Evolutionary conservation across 2,329 filamentous ascomycete genomes (phyloP).

Genomic region (Rhinocladiella mackenziei): DNA sequence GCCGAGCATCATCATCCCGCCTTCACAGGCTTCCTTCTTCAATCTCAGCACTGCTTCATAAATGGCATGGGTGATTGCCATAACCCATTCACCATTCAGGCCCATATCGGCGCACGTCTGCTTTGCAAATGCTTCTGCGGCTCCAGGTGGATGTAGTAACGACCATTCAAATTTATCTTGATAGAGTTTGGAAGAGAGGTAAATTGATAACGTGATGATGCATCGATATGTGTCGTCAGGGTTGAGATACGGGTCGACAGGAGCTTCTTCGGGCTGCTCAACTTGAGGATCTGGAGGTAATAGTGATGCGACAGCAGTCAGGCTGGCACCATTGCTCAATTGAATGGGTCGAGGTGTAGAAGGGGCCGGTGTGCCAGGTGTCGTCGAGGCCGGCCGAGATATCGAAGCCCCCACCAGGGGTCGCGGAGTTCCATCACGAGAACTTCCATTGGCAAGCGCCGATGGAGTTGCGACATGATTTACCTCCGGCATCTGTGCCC

Average conservation of each 20-base stretch:
- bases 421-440: slow-evolving; percentile 51
- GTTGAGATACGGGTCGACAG: slow-evolving; percentile 55
- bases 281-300: slow-evolving; percentile 40
- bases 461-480: slow-evolving; percentile 33
- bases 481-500: slow-evolving; percentile 33
- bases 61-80: slow-evolving; percentile 90
- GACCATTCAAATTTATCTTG: slow-evolving; percentile 99
- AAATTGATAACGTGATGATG: slow-evolving; percentile 85
- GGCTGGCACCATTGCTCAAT: slow-evolving; percentile 38
- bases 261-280: slow-evolving; percentile 10
- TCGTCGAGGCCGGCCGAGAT: slow-evolving; percentile 26
- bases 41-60: slow-evolving; percentile 89
- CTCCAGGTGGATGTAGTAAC: slow-evolving; percentile 81
- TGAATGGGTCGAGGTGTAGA: slow-evolving; percentile 53
- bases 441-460: slow-evolving; percentile 39
- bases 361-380: slow-evolving; percentile 27
- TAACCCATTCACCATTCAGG: slow-evolving; percentile 85
- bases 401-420: slow-evolving; percentile 30
- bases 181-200: slow-evolving; percentile 84
- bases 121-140: slow-evolving; percentile 87
- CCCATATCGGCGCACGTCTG: slow-evolving; percentile 90
- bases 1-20: slow-evolving; percentile 70
- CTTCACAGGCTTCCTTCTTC: slow-evolving; percentile 95
- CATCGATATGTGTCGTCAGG: slow-evolving; percentile 94
- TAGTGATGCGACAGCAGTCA: slow-evolving; percentile 67